A percentile compares a stretch with the other conserved stretches of the same genome.
Evolutionary conservation across 371 early-diverging fungal species (phyloP).

Genomic region (Mucor irregularis): DNA sequence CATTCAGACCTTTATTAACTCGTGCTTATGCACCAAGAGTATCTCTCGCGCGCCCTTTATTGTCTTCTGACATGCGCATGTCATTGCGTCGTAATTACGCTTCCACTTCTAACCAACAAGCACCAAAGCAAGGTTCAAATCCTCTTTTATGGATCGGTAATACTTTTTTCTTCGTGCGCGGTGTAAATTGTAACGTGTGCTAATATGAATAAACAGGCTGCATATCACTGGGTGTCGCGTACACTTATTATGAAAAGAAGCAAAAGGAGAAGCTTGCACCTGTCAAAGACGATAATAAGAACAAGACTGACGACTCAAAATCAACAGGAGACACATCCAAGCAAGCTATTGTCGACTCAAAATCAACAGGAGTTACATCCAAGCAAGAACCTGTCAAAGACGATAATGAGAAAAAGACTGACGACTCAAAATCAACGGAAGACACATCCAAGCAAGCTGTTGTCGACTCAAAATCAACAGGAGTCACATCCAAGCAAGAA

Average conservation of each 20-base stretch:
- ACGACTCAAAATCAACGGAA: slow-evolving; percentile 1
- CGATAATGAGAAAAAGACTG: no score
- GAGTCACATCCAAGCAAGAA: background rate
- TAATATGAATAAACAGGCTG: slow-evolving; percentile 2
- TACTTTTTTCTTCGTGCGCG: no score
- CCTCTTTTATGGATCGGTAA: slow-evolving; percentile 26
- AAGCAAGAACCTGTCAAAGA: background rate
- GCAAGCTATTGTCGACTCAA: background rate
- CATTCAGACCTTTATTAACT: slow-evolving; percentile 4
- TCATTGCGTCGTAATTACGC: slow-evolving; percentile 1
- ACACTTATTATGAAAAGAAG: slow-evolving; percentile 18
- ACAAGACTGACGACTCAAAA: background rate
- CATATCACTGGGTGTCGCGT: slow-evolving; percentile 23
- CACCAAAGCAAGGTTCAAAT: background rate
- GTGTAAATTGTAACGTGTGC: no score
- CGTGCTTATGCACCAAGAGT: background rate
- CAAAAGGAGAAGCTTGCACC: background rate
- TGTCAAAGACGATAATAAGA: background rate
- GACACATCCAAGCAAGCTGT: background rate
- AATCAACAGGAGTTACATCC: background rate
- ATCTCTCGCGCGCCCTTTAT: background rate
- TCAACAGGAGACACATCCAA: no score
- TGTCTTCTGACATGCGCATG: background rate
- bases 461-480: background rate
- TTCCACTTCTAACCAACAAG: background rate